A percentile compares a stretch with the other conserved stretches of the same genome.
Evolutionary conservation across 192 early-diverging fungal genomes (phyloP).

Genomic region (Helicostylum pulchrum): DNA sequence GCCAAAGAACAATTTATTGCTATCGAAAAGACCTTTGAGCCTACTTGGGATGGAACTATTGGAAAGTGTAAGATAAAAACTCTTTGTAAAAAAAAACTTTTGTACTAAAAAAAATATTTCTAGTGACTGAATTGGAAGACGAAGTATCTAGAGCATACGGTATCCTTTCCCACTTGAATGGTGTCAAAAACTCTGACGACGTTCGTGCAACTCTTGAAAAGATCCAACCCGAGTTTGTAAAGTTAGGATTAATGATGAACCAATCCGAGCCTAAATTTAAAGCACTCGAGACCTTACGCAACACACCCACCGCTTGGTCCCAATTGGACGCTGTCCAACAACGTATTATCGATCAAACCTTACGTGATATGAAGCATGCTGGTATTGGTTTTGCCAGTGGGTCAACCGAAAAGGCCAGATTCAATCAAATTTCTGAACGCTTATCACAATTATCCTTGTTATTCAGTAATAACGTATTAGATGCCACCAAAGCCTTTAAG

Average conservation of each 20-base stretch:
- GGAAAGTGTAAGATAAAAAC: constrained; percentile 31
- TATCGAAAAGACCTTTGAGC: constrained; percentile 42
- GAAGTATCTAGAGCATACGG: constrained; percentile 46
- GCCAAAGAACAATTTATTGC: constrained; percentile 41
- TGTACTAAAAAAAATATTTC: not conserved
- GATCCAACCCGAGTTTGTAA: constrained; percentile 49
- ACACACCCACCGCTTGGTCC: constrained; percentile 30
- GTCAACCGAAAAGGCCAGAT: constrained; percentile 43
- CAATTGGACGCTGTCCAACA: constrained; percentile 45
- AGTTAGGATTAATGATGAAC: constrained; percentile 49
- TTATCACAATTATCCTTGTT: constrained; percentile 46
- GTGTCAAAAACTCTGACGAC: constrained; percentile 52
- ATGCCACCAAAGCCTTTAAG: constrained; percentile 54
- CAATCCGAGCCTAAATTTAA: constrained; percentile 53
- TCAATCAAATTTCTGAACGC: constrained; percentile 47
- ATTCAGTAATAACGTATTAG: constrained; percentile 54
- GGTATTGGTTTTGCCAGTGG: constrained; percentile 45
- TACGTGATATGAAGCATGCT: constrained; percentile 49
- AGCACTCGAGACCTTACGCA: constrained; percentile 43
- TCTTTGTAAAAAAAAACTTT: not conserved
- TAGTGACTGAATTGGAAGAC: constrained; percentile 49
- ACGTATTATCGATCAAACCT: constrained; percentile 45
- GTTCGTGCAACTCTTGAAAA: constrained; percentile 46
- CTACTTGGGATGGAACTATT: constrained; percentile 56
- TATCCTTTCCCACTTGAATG: constrained; percentile 49